Percentiles rank a stretch among this genome's conserved stretches.
Evolutionary conservation across 257 asterid species (phyloP).

Genomic region (Solanum bulbocastanum): DNA sequence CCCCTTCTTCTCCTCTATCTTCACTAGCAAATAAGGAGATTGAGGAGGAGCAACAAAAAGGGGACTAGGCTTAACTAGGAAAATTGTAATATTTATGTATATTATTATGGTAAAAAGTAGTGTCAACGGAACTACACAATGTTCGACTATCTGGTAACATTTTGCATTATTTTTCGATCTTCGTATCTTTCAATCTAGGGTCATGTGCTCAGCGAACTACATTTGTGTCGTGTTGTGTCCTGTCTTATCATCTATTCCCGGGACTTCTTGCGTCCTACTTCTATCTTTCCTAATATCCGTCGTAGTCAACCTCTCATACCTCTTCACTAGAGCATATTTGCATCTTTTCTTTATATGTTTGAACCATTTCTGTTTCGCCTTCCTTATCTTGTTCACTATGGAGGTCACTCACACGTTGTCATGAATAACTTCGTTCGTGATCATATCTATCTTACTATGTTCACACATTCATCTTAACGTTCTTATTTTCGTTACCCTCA

Average conservation of each 20-base stretch:
- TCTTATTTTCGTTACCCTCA: not conserved
- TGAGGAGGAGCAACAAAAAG: constrained; percentile 6
- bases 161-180: too few species aligned
- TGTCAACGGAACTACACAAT: accelerated
- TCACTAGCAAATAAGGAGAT: constrained; percentile 3
- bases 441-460: too few species aligned
- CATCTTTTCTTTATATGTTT: too few species aligned
- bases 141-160: accelerated
- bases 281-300: not conserved
- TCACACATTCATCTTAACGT: not conserved
- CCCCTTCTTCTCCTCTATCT: constrained; percentile 3
- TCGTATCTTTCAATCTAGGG: not conserved
- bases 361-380: accelerated
- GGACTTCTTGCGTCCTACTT: not conserved
- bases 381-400: not conserved
- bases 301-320: not conserved
- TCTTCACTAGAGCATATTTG: not conserved
- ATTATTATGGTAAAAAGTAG: not conserved
- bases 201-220: not conserved
- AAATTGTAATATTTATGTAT: not conserved
- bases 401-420: not conserved
- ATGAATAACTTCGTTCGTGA: too few species aligned
- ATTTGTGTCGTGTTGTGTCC: too few species aligned
- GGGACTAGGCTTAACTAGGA: not conserved
- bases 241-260: accelerated